Conservation (phyloP, 768 basidiomycete species). For the Boletus pseudo-olivaceus region DNA sequence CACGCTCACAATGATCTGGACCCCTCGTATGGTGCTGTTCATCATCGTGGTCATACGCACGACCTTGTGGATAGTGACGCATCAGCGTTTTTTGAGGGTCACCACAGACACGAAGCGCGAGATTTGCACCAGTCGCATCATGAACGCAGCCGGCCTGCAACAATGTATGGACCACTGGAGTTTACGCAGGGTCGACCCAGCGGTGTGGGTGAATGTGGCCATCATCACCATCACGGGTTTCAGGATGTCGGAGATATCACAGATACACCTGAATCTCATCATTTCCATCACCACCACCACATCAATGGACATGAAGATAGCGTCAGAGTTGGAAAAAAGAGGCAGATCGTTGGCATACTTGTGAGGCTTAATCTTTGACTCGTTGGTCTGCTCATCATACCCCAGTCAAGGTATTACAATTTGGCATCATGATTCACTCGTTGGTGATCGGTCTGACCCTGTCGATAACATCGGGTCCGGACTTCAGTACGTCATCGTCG, state of each 20-base stretch:
- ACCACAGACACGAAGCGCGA: conserved; percentile 34
- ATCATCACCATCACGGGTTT: conserved; percentile 11
- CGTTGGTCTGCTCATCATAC: neutral
- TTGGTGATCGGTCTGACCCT: conserved; percentile 78
- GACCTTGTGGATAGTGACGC: neutral
- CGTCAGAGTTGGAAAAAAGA: conserved; percentile 44
- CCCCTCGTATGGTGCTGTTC: conserved; percentile 21
- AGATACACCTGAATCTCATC: neutral
- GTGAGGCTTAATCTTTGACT: conserved; percentile 32
- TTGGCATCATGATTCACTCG: conserved; percentile 84
- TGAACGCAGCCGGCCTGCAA: conserved; percentile 22
- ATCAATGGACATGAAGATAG: conserved; percentile 14
- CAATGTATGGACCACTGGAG: conserved; percentile 21
- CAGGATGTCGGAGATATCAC: neutral
- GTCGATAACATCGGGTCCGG: conserved; percentile 61
- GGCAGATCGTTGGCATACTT: conserved; percentile 73
- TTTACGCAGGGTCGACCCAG: neutral
- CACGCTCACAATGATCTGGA: neutral
- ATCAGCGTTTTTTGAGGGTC: conserved; percentile 31
- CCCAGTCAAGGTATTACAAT: conserved; percentile 61
- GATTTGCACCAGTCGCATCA: conserved; percentile 28
- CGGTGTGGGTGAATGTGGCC: neutral
- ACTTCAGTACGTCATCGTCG: conserved; percentile 55
- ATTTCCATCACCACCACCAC: neutral
- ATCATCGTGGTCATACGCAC: conserved; percentile 1